These are phyloP conservation scores for Leishmania turanica DNA, from an alignment of 208 protist genomes.

Conservation along the genomic window DNA sequence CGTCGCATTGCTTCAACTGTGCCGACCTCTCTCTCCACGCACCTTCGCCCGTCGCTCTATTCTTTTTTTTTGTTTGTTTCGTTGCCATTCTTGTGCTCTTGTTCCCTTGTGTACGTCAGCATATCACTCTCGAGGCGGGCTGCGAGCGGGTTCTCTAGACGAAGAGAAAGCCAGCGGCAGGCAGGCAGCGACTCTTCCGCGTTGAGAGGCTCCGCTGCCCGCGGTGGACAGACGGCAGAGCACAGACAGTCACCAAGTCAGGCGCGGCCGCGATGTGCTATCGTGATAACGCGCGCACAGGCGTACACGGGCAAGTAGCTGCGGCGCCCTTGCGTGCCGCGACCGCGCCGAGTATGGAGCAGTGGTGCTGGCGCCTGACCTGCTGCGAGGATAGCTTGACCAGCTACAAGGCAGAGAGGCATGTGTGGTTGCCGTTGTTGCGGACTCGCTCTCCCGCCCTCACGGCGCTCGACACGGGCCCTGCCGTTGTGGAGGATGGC, in stretches of 20 bases:
- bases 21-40: neutral
- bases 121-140: neutral
- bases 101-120: neutral
- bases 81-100: neutral
- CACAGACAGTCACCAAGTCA: neutral
- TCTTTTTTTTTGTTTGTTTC: neutral
- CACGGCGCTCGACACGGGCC: neutral
- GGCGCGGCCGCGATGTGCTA: neutral
- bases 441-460: neutral
- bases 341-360: neutral
- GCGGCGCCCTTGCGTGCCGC: neutral
- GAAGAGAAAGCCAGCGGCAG: neutral
- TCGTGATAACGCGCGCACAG: neutral
- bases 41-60: neutral
- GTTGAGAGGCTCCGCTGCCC: neutral
- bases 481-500: neutral
- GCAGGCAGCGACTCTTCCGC: neutral
- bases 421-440: neutral
- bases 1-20: neutral
- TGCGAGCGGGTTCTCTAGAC: neutral
- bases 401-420: neutral
- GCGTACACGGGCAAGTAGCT: neutral
- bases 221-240: neutral
- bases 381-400: neutral
- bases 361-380: neutral